These are phyloP conservation scores for Chaetomium strumarium DNA, from an alignment of 2,329 filamentous ascomycete species.

Conservation along the genomic window DNA sequence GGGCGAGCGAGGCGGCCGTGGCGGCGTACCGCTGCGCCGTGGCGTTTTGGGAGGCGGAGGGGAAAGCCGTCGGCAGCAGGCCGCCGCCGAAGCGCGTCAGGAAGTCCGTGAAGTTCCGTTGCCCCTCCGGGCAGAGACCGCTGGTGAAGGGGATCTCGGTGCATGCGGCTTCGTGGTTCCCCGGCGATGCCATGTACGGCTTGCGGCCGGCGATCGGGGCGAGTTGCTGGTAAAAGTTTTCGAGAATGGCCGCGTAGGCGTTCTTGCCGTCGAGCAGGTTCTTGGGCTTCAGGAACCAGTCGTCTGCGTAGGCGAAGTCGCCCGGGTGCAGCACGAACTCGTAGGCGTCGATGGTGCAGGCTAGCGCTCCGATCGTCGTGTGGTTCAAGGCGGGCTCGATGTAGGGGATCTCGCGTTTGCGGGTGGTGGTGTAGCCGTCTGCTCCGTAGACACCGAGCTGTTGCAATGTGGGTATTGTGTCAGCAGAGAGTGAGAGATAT, in stretches of 20 bases:
- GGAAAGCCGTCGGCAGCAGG: conserved; percentile 40
- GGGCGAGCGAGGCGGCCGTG: conserved; percentile 36
- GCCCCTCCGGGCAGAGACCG: conserved; percentile 41
- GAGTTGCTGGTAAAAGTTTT: conserved; percentile 52
- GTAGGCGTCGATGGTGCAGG: conserved; percentile 44
- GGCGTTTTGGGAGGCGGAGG: not conserved
- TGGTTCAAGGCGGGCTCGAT: not conserved
- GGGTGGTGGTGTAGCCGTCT: conserved; percentile 47
- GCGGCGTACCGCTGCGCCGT: not conserved
- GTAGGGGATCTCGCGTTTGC: conserved; percentile 12
- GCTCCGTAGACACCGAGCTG: conserved; percentile 49
- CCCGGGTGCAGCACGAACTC: conserved; percentile 50
- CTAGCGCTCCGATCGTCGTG: not conserved
- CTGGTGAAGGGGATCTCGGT: conserved; percentile 34
- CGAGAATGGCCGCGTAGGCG: conserved; percentile 51
- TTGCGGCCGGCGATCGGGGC: conserved; percentile 48
- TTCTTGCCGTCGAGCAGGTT: conserved; percentile 44
- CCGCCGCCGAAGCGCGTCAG: conserved; percentile 47
- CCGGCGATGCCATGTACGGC: conserved; percentile 50
- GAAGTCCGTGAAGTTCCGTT: conserved; percentile 57
- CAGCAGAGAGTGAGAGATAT: too few species aligned
- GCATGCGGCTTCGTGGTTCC: conserved; percentile 56
- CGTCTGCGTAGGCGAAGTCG: conserved; percentile 54
- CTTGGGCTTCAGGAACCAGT: conserved; percentile 44
- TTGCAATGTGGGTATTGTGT: too few species aligned